Conservation (phyloP, 2,329 filamentous ascomycete species). For the Penicillium glabrum region DNA sequence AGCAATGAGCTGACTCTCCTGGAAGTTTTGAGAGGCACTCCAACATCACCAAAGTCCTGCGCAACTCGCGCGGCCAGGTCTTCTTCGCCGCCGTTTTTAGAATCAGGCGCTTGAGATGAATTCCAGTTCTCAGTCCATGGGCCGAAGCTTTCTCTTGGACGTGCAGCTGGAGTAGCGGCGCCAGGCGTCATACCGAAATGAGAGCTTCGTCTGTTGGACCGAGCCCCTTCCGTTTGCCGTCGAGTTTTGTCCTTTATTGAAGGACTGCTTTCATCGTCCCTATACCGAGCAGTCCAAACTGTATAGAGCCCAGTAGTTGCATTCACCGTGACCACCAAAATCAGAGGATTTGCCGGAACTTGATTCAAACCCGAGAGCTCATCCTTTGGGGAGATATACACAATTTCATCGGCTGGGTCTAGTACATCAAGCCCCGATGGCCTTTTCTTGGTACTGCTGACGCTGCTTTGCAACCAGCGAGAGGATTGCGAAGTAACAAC, state of each 20-base stretch:
- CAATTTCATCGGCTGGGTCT: conserved; percentile 74
- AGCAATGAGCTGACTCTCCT: conserved; percentile 89
- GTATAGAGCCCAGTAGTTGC: conserved; percentile 73
- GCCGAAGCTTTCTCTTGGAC: conserved; percentile 78
- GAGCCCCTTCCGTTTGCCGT: conserved; percentile 60
- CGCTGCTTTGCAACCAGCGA: conserved; percentile 29
- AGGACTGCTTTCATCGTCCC: conserved; percentile 63
- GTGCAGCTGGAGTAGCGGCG: conserved; percentile 68
- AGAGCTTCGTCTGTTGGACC: conserved; percentile 67
- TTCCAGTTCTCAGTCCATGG: conserved; percentile 47
- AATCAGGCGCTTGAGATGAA: conserved; percentile 26
- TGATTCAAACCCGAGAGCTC: conserved; percentile 31
- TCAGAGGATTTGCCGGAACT: conserved; percentile 52
- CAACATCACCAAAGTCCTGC: conserved; percentile 60
- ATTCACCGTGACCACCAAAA: conserved; percentile 80
- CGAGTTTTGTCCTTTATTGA: conserved; percentile 41
- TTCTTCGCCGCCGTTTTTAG: conserved; percentile 48
- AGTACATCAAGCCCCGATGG: conserved; percentile 57
- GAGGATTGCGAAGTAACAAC: conserved; percentile 61
- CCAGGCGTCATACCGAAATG: conserved; percentile 66
- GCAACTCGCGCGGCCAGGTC: conserved; percentile 69
- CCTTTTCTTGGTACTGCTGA: conserved; percentile 21
- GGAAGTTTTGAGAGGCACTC: conserved; percentile 59
- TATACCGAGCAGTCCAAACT: conserved; percentile 79
- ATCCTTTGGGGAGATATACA: conserved; percentile 76